Base-by-base conservation (phyloP, 352 stramenopile genomes). In the Globisporangium splendens region DNA sequence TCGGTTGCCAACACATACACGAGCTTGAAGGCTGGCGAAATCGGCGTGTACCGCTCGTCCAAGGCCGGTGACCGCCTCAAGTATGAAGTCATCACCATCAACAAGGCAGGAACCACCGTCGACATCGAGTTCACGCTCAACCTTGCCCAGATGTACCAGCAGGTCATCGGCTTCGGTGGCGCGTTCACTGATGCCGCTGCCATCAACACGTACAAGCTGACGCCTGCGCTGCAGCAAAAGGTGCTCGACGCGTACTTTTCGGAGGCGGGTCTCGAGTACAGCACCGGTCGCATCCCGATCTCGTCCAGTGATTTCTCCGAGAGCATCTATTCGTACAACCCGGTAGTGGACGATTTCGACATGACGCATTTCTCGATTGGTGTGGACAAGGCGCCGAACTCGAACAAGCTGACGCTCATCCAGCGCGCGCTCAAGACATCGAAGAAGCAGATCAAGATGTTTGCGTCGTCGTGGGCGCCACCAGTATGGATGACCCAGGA, bases 391-490 rank as follows among this genome's bases (percentile, higher is more conserved):
- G 70, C 68, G 13, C 64, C 62, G 18, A 63, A 60, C n/a, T 84
- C 75, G 4, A 46, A 89, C 59, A 93, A 94, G 54, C 69, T 97
- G 31, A 64, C 73, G 17, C 60, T 93, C n/a, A 84, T 95, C 48
- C 70, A 86, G 48, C 73, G 70, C 14, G 83, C 82, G n/a, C 59
- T 89, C 13, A 41, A 50, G 11, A 74, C 60, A 13, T 75, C 78
- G 0, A 51, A 46, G 17, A 63, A 69, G 22, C 50, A 68, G 15
- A 48, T 96, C 5, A 66, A 79, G 47, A 65, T 97, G 1, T 92
- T 96, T 46, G 83, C 77, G n/a, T 94, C 79, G 11, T 88, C 86
- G 24, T 97, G 89, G 89, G 86, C 82, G 14, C 84, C 84, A 48
- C 88, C 88, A 6, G 65, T 68, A 17, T 96, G 86, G 86, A 93